phyloP scores from a whole-genome alignment of 2,329 filamentous ascomycete species.

The Volutella citrinella region DNA sequence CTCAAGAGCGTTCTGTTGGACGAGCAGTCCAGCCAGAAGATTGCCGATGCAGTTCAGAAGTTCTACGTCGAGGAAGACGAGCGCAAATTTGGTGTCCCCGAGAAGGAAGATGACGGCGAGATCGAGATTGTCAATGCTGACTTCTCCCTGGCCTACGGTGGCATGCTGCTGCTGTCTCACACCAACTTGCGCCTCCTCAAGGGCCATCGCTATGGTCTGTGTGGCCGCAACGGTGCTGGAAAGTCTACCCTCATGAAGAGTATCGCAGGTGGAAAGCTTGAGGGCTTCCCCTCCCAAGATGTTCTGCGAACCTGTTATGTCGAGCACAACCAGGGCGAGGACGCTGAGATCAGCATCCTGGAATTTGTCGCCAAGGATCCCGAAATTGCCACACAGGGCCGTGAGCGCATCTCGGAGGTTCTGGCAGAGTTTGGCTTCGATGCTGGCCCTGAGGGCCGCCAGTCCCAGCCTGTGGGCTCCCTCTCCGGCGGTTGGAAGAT shows the following conservation, averaged over 20 bases:
- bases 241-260: slow-evolving; percentile 99
- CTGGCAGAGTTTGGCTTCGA: slow-evolving; percentile 93
- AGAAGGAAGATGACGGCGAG: slow-evolving; percentile 88
- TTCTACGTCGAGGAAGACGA: slow-evolving; percentile 82
- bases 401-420: slow-evolving; percentile 78
- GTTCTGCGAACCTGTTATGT: slow-evolving; percentile 95
- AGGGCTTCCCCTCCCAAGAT: slow-evolving; percentile 92
- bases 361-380: slow-evolving; percentile 91
- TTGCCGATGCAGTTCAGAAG: slow-evolving; percentile 72
- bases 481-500: slow-evolving; percentile 99
- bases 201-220: slow-evolving; percentile 95
- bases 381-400: slow-evolving; percentile 73
- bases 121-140: slow-evolving; percentile 95
- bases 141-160: slow-evolving; percentile 96
- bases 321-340: slow-evolving; percentile 98
- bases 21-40: slow-evolving; percentile 55
- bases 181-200: slow-evolving; percentile 93
- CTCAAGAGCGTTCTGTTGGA: slow-evolving; percentile 67
- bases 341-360: slow-evolving; percentile 92
- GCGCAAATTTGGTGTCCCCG: slow-evolving; percentile 79
- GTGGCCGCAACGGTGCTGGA: slow-evolving; percentile 93
- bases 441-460: slow-evolving; percentile 80
- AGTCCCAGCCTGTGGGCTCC: slow-evolving; percentile 87
- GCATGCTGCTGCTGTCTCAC: slow-evolving; percentile 94
- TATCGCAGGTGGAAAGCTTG: slow-evolving; percentile 92